Percentiles rank a stretch among this genome's conserved stretches.
Conservation (phyloP, 148 eudicot species). For the Nepenthes mirabilis region DNA sequence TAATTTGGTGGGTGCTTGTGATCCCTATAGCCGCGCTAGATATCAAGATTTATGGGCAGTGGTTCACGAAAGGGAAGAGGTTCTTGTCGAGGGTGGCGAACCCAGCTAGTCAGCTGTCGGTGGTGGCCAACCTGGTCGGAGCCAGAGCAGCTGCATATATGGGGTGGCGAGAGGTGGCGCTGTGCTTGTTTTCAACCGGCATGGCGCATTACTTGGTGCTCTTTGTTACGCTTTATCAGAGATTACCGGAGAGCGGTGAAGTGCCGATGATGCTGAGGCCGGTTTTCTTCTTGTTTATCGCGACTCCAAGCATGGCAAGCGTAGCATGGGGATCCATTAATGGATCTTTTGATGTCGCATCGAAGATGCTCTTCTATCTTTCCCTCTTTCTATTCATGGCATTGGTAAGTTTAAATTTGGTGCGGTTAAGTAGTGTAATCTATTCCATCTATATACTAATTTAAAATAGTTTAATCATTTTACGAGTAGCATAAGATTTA, state of each 20-base stretch:
- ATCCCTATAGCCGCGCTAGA: constrained; percentile 34
- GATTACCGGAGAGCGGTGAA: constrained; percentile 33
- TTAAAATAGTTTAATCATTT: no score
- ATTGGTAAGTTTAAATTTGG: constrained; percentile 22
- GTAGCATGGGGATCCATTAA: constrained; percentile 43
- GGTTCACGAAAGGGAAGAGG: constrained; percentile 39
- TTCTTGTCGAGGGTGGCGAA: constrained; percentile 44
- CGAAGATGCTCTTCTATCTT: constrained; percentile 60
- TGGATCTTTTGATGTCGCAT: constrained; percentile 30
- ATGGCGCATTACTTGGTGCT: constrained; percentile 63
- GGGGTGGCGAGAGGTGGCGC: constrained; percentile 47
- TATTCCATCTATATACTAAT: no score
- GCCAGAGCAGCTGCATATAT: constrained; percentile 39
- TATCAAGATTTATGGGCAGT: constrained; percentile 52
- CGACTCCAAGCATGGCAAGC: constrained; percentile 62
- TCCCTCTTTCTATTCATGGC: constrained; percentile 49
- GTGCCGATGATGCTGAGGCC: constrained; percentile 36
- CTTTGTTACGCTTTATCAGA: constrained; percentile 54
- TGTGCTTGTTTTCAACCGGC: constrained; percentile 53
- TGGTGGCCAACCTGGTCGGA: constrained; percentile 44
- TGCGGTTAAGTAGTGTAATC: no score
- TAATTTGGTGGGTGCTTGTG: constrained; percentile 17
- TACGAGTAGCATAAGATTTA: no score
- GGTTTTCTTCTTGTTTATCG: constrained; percentile 47
- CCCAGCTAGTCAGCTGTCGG: constrained; percentile 45